Evolutionary conservation across 2,329 filamentous ascomycete species (phyloP).

Genomic region (Aspergillus phoenicis): DNA sequence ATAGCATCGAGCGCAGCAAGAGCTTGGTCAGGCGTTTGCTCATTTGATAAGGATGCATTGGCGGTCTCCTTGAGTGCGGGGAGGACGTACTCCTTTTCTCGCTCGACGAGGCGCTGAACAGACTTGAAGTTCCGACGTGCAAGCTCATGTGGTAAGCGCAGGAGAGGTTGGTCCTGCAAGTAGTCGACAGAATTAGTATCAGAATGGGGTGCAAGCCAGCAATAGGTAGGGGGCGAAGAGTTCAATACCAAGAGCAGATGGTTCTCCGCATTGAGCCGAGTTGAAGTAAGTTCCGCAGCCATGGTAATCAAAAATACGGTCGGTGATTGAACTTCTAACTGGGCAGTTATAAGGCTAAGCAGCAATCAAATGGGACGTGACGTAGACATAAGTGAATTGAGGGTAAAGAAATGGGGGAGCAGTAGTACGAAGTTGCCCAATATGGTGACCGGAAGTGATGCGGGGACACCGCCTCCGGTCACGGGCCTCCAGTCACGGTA

Average conservation of each 20-base stretch:
- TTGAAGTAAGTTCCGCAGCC: conserved; percentile 49
- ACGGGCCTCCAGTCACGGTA: conserved; percentile 6
- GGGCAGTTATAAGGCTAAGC: neutral
- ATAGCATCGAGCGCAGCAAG: conserved; percentile 81
- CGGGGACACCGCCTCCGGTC: conserved; percentile 13
- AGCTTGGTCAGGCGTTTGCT: conserved; percentile 68
- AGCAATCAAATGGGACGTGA: neutral
- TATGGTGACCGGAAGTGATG: neutral
- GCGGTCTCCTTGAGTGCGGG: conserved; percentile 54
- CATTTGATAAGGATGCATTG: conserved; percentile 66
- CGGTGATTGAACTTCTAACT: neutral
- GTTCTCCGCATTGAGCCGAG: conserved; percentile 53
- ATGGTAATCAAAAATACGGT: conserved; percentile 25
- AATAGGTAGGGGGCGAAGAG: conserved; percentile 13
- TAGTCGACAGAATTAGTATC: conserved; percentile 6
- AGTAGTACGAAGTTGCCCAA: conserved; percentile 1
- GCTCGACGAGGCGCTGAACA: conserved; percentile 54
- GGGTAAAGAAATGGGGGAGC: neutral
- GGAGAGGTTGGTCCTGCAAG: conserved; percentile 82
- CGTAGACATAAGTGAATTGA: neutral
- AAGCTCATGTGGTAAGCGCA: conserved; percentile 89
- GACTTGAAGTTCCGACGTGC: conserved; percentile 92
- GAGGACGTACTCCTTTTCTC: conserved; percentile 51
- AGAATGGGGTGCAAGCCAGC: neutral
- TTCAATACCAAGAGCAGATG: conserved; percentile 50